Percentiles rank a stretch among this genome's conserved stretches.
These are phyloP conservation scores for Sarcodon sp. DNA, from an alignment of 768 basidiomycete species.

Conservation along the genomic window DNA sequence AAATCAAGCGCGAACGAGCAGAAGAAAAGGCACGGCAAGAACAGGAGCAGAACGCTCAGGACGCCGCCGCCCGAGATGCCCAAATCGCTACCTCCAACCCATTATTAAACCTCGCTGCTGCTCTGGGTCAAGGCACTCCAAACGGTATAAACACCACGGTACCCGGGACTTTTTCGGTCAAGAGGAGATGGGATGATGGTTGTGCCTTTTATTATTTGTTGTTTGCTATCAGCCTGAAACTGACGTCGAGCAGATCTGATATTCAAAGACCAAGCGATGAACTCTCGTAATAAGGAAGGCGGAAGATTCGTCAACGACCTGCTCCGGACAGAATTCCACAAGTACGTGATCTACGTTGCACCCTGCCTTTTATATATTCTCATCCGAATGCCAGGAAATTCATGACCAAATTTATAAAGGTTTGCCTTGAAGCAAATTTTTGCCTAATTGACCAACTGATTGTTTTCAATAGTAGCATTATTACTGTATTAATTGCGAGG, in stretches of 20 bases:
- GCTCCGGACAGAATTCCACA: slow-evolving; percentile 87
- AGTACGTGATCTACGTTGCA: slow-evolving; percentile 32
- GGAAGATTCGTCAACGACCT: slow-evolving; percentile 94
- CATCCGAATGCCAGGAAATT: slow-evolving; percentile 52
- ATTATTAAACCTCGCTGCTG: slow-evolving; percentile 81
- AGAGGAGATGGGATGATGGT: slow-evolving; percentile 95
- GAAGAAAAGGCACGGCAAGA: slow-evolving; percentile 85
- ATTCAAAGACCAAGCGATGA: slow-evolving; percentile 96
- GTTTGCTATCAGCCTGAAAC: slow-evolving; percentile 5
- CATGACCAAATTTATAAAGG: slow-evolving; percentile 88
- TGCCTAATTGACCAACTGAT: background rate
- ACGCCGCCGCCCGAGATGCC: slow-evolving; percentile 54
- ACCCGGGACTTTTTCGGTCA: slow-evolving; percentile 82
- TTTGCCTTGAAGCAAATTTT: slow-evolving; percentile 13
- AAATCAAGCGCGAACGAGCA: slow-evolving; percentile 92
- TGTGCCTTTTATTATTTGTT: background rate
- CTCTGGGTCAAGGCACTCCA: slow-evolving; percentile 59
- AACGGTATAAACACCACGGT: slow-evolving; percentile 57
- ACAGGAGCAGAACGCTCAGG: slow-evolving; percentile 50
- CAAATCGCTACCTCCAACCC: slow-evolving; percentile 86
- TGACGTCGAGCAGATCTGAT: slow-evolving; percentile 58
- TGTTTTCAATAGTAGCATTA: background rate
- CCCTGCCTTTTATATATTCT: background rate
- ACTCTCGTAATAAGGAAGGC: slow-evolving; percentile 42
- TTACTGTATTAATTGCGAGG: slow-evolving; percentile 2